A percentile compares a stretch with the other conserved stretches of the same genome.
These are phyloP conservation scores for Solanum piurae DNA, from an alignment of 257 asterid genomes.

Conservation along the genomic window DNA sequence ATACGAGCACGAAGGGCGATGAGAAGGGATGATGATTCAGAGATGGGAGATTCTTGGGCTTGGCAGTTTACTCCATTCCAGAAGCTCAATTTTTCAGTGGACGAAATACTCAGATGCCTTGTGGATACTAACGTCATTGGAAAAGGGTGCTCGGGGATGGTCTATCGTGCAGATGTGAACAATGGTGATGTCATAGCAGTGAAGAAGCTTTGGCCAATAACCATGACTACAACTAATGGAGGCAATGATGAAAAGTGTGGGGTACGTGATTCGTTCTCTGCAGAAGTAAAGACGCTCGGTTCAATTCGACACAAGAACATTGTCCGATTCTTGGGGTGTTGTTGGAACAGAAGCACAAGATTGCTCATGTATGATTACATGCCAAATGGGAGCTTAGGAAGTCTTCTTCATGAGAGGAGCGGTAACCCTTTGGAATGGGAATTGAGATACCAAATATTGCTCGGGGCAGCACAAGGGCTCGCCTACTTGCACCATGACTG, in stretches of 20 bases:
- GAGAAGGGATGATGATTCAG: conserved; percentile 29
- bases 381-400: conserved; percentile 42
- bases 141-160: conserved; percentile 40
- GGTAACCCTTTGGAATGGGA: conserved; percentile 36
- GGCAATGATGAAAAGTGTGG: conserved; percentile 16
- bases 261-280: conserved; percentile 32
- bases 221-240: conserved; percentile 9
- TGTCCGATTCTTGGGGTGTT: conserved; percentile 34
- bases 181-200: conserved; percentile 33
- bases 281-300: conserved; percentile 32
- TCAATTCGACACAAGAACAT: conserved; percentile 43
- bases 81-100: conserved; percentile 29
- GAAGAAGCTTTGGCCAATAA: conserved; percentile 35
- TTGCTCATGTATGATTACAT: conserved; percentile 40
- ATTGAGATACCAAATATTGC: conserved; percentile 24
- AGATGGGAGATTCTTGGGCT: conserved; percentile 35
- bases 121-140: conserved; percentile 39
- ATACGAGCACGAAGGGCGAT: conserved; percentile 23
- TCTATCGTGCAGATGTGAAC: conserved; percentile 27
- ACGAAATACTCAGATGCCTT: conserved; percentile 29
- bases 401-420: conserved; percentile 30
- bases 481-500: conserved; percentile 41
- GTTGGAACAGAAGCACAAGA: conserved; percentile 31
- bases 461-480: conserved; percentile 38
- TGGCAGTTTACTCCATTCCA: conserved; percentile 46